Base-by-base conservation (phyloP, 2,329 filamentous ascomycete species). In the Fusarium begoniae region DNA sequence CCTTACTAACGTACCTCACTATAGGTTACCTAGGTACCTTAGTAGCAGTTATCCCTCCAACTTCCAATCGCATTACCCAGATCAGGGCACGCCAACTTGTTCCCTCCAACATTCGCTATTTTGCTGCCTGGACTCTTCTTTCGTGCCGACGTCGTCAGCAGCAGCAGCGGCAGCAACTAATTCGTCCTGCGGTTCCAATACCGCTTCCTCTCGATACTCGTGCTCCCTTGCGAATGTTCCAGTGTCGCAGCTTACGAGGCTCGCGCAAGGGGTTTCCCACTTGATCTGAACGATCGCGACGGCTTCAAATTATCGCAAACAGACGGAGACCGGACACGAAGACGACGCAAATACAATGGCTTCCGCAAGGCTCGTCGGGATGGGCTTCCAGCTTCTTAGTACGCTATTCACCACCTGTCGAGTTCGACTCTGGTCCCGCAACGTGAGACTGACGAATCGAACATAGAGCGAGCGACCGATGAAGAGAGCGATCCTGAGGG, bases 401-500 rank as follows among this genome's bases (percentile, higher is more conserved):
- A 75, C 48, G 80, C 70, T 50, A 41, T 15, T 32, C 15, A 47
- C 40, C 68, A 43, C 22, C 26, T 30, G 35, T 43, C 50, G 54
- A 35, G 63, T 62, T 45, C 38, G 17, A 40, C 41, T 40, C 37
- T 18, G 40, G 60, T 65, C 53, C 54, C 40, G 38, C 53, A 56
- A 66, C 55, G 28, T 50, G 50, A 67, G 40, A 69, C 73, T 78
- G 64, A 77, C 75, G 60, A 74, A 75, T 75, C 61, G 63, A 63
- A 54, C 60, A 69, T 69, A 80, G 78, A 70, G 61, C 79, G 79
- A 72, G 78, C 76, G 35, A 57, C 63, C 28, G 75, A 75, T 26
- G 80, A 82, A 61, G 79, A 82, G 50, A 69, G 76, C 48, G 82
- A 83, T 55, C 78, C 80, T 41, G 82, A 83, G 75, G 81, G 82